Evolutionary conservation across 768 basidiomycete genomes (phyloP), one percentile per base, ranked within the genome.

Genomic region (Epithele typhae): DNA sequence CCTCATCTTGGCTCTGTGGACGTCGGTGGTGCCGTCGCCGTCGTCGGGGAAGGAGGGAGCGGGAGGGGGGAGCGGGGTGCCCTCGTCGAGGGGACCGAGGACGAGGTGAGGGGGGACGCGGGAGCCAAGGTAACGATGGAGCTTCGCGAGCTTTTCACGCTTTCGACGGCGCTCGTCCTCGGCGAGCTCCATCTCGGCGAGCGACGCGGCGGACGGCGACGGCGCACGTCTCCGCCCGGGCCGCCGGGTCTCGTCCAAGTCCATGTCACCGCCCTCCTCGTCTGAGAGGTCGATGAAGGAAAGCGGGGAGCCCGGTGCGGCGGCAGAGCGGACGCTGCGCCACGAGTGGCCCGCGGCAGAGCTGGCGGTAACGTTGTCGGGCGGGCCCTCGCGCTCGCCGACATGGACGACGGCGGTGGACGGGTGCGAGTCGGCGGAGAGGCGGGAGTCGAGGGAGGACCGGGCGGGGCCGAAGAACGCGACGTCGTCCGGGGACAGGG

Each of bases 111-210:
- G 62, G 7, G 89, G 89, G 22, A 92, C 84, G 25, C 79, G 77
- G 17, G 86, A 88, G n/a, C 89, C 90, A 25, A 92, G 74, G 66
- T 85, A 91, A 37, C 90, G 85, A 64, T 92, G 87, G 4, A 92
- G 74, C 62, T 82, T 91, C 3, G 84, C 85, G 37, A 92, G 69
- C 55, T 82, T 81, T 54, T 87, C 85, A 41, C 89, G 75, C 64
- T 84, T 88, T 51, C 78, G 76, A 46, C 78, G 71, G 50, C 77
- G 77, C 49, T 83, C 79, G 18, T 78, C 77, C 40, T 88, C 86
- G 15, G 68, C 75, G 49, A 68, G 73, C 49, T 74, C 73, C 19
- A 74, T 70, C 45, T 79, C 75, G 34, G 69, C 69, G 37, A 78
- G 59, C 33, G 77, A 78, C 18, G 73, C 72, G 5, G 67, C 64